A percentile compares a stretch with the other conserved stretches of the same genome.
Conservation (phyloP, 768 basidiomycete genomes). For the Naematelia aurantialba region DNA sequence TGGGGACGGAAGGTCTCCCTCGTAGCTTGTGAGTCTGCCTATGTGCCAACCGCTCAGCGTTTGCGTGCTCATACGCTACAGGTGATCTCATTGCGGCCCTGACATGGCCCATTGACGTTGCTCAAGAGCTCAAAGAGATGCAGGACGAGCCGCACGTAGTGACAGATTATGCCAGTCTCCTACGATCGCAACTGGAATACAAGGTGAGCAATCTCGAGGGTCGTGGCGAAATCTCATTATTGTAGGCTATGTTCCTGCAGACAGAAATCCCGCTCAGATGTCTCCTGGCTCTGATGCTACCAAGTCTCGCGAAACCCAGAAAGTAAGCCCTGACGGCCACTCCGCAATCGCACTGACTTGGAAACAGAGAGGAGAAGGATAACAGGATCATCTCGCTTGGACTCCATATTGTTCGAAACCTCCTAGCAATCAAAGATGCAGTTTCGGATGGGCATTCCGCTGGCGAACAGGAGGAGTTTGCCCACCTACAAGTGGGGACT, state of each 20-base stretch:
- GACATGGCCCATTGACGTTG: slow-evolving; percentile 98
- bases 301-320: slow-evolving; percentile 66
- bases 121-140: slow-evolving; percentile 88
- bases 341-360: not conserved
- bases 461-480: slow-evolving; percentile 73
- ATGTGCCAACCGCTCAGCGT: not conserved
- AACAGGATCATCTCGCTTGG: slow-evolving; percentile 81
- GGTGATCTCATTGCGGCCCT: slow-evolving; percentile 88
- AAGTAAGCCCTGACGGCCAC: slow-evolving; percentile 53
- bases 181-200: slow-evolving; percentile 78
- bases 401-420: slow-evolving; percentile 83
- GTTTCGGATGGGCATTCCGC: slow-evolving; percentile 67
- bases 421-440: slow-evolving; percentile 88
- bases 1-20: slow-evolving; percentile 49
- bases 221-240: not conserved
- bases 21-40: slow-evolving; percentile 41
- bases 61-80: slow-evolving; percentile 19
- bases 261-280: slow-evolving; percentile 28
- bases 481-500: slow-evolving; percentile 62
- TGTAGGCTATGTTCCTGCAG: slow-evolving; percentile 38
- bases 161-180: slow-evolving; percentile 82
- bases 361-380: slow-evolving; percentile 66
- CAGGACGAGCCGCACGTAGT: slow-evolving; percentile 68
- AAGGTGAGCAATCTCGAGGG: slow-evolving; percentile 56
- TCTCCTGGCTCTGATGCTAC: slow-evolving; percentile 60